Conservation (phyloP, 306 rosid genomes). For the Spatholobus suberectus region DNA sequence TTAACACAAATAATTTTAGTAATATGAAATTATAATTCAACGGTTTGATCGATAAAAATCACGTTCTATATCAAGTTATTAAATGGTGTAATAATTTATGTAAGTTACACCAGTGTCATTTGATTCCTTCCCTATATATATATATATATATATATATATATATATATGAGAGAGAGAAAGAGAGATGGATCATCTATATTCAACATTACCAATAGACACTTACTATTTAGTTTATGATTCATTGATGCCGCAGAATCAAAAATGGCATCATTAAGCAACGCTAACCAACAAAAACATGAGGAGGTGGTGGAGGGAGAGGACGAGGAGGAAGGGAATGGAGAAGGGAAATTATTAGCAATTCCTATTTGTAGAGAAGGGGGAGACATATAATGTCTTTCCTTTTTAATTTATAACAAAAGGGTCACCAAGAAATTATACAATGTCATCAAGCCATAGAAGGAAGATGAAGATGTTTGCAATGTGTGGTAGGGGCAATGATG, state of each 20-base stretch:
- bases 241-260: neutral
- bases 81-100: too few relatives aligned
- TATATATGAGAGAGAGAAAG: too few relatives aligned
- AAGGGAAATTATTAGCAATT: neutral
- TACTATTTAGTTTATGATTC: neutral
- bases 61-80: too few relatives aligned
- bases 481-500: neutral
- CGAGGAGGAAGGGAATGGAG: neutral
- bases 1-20: too few relatives aligned
- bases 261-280: neutral
- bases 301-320: neutral
- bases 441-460: neutral
- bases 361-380: neutral
- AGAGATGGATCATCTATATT: neutral
- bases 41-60: too few relatives aligned
- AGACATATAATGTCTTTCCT: neutral
- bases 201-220: neutral
- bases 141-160: too few relatives aligned
- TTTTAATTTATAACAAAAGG: neutral
- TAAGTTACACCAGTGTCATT: too few relatives aligned
- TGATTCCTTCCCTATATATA: too few relatives aligned
- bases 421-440: neutral
- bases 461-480: slow-evolving; percentile 5
- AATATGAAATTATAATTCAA: too few relatives aligned
- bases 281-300: slow-evolving; percentile 14